Evolutionary conservation across 2,329 filamentous ascomycete species (phyloP).

Genomic region (Fragosphaeria purpurea): DNA sequence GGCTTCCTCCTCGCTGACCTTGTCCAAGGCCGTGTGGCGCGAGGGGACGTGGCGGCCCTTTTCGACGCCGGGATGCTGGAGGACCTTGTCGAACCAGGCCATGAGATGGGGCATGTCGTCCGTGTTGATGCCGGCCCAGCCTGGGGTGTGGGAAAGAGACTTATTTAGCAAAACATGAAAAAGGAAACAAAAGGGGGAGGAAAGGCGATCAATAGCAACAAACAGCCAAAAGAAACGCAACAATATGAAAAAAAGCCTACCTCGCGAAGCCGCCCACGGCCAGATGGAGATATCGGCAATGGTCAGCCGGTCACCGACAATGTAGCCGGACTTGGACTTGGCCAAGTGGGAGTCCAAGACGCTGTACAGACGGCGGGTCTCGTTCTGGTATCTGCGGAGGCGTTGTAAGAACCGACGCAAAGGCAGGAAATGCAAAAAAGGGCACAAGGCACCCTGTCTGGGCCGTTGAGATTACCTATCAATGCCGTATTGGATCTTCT

Average conservation of each 20-base stretch:
- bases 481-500: slow-evolving; percentile 73
- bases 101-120: slow-evolving; percentile 66
- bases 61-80: slow-evolving; percentile 60
- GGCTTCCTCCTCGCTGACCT: slow-evolving; percentile 31
- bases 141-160: slow-evolving; percentile 14
- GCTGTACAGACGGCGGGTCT: slow-evolving; percentile 72
- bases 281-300: slow-evolving; percentile 73
- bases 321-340: slow-evolving; percentile 43
- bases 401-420: too few species aligned
- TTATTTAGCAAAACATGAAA: neutral
- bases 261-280: slow-evolving; percentile 58
- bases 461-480: slow-evolving; percentile 35
- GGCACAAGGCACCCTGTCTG: neutral
- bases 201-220: slow-evolving; percentile 33
- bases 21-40: slow-evolving; percentile 46
- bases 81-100: slow-evolving; percentile 65
- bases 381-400: slow-evolving; percentile 56
- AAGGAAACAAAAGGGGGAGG: neutral
- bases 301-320: slow-evolving; percentile 59
- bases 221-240: too few species aligned
- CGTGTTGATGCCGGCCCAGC: slow-evolving; percentile 58
- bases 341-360: slow-evolving; percentile 64
- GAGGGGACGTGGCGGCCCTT: slow-evolving; percentile 61
- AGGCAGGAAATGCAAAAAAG: too few species aligned
- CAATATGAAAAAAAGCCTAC: slow-evolving; percentile 27